Conservation (phyloP, 805 yeast genomes). For the Candida chilensis region DNA sequence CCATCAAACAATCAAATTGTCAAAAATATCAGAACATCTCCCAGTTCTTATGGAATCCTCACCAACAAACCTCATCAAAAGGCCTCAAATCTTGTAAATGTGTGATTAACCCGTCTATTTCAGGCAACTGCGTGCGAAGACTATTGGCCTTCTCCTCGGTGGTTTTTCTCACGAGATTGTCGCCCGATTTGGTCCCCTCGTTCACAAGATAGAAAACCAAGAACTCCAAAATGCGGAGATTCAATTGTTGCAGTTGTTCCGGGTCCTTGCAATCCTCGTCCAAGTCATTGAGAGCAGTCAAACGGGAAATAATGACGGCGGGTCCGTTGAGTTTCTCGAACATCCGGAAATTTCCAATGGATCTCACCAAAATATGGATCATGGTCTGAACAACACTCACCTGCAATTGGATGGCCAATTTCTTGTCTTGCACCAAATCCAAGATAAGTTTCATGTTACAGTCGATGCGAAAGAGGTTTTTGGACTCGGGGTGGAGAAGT, state of each 20-base stretch:
- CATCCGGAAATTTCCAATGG: conserved; percentile 22
- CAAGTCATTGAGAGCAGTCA: conserved; percentile 4
- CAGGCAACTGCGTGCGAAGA: neutral
- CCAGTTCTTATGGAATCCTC: too few relatives aligned
- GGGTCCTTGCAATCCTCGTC: neutral
- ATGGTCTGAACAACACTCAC: conserved; percentile 23
- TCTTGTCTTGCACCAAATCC: conserved; percentile 8
- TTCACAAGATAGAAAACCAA: conserved; percentile 28
- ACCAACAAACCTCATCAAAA: conserved; percentile 1
- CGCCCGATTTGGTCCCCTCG: conserved; percentile 10
- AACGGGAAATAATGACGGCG: conserved; percentile 18
- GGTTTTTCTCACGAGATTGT: conserved; percentile 1
- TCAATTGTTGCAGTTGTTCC: conserved; percentile 16
- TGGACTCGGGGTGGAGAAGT: conserved; percentile 23
- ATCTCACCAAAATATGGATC: conserved; percentile 26
- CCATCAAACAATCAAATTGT: too few relatives aligned
- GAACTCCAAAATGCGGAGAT: conserved; percentile 33
- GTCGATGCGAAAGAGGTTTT: conserved; percentile 17
- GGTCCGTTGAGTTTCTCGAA: conserved; percentile 29
- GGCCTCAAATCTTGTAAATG: conserved; percentile 1
- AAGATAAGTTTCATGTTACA: conserved; percentile 15
- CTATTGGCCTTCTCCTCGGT: conserved; percentile 1
- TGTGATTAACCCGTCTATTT: neutral
- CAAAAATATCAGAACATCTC: too few relatives aligned
- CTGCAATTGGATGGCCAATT: conserved; percentile 7